These are phyloP conservation scores for Cyberlindnera maritima DNA, from an alignment of 805 yeast genomes.

Conservation along the genomic window DNA sequence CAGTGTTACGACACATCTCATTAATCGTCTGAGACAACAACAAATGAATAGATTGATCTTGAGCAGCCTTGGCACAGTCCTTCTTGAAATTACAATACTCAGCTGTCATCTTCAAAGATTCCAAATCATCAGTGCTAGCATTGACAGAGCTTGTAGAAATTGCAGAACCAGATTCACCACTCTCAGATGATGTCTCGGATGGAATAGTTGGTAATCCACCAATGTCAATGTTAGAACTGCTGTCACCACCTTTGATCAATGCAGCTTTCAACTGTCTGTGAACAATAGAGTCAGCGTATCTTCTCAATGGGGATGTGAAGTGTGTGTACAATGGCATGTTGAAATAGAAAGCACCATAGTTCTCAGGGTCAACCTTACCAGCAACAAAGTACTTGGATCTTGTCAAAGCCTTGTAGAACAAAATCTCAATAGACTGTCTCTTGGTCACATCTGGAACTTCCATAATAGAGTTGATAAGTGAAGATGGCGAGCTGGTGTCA, in stretches of 20 bases:
- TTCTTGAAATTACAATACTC: constrained; percentile 95
- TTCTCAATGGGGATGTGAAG: constrained; percentile 86
- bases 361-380: constrained; percentile 79
- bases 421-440: constrained; percentile 73
- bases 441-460: constrained; percentile 56
- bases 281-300: constrained; percentile 90
- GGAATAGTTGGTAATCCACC: not conserved
- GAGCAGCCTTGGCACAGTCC: constrained; percentile 91
- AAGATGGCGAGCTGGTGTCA: constrained; percentile 71
- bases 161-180: not conserved
- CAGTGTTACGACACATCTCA: constrained; percentile 66
- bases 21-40: constrained; percentile 80
- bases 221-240: constrained; percentile 4
- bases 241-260: constrained; percentile 30
- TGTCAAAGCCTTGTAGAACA: constrained; percentile 76
- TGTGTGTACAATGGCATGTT: constrained; percentile 88
- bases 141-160: not conserved
- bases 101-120: constrained; percentile 73
- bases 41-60: constrained; percentile 91
- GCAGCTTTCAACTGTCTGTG: constrained; percentile 85
- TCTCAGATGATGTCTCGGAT: constrained; percentile 6
- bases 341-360: constrained; percentile 74
- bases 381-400: constrained; percentile 88
- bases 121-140: constrained; percentile 46
- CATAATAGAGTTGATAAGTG: constrained; percentile 70